Percentiles rank a stretch among this genome's conserved stretches.
These are phyloP conservation scores for Botrytis porri DNA, from an alignment of 2,329 filamentous ascomycete species.

Conservation along the genomic window DNA sequence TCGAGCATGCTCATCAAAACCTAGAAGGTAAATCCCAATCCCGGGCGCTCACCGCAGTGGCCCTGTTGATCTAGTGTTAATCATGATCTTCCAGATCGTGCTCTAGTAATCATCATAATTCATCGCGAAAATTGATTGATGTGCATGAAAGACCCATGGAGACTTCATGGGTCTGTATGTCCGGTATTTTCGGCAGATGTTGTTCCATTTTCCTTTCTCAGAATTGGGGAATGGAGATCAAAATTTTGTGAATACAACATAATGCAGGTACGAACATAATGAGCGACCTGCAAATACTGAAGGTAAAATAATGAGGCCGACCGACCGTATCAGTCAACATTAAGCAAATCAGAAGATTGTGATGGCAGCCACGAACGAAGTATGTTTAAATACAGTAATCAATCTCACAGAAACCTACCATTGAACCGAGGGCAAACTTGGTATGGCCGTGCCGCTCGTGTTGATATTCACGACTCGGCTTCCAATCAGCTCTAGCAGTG, in stretches of 20 bases:
- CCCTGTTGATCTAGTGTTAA: constrained; percentile 9
- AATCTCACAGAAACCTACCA: neutral
- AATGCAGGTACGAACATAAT: constrained; percentile 16
- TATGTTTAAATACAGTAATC: neutral
- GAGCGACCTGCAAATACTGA: constrained; percentile 8
- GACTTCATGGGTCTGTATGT: neutral
- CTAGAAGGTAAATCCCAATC: neutral
- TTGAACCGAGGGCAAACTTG: neutral
- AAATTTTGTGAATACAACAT: constrained; percentile 17
- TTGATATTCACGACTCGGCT: neutral
- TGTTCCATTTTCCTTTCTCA: constrained; percentile 10
- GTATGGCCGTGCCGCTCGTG: constrained; percentile 4
- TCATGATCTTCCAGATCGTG: constrained; percentile 8
- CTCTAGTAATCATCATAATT: neutral
- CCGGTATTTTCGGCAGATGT: constrained; percentile 2
- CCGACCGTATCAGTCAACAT: neutral
- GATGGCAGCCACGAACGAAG: neutral
- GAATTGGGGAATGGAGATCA: constrained; percentile 14
- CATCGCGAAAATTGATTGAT: constrained; percentile 6
- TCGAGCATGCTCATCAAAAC: neutral
- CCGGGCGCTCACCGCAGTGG: neutral
- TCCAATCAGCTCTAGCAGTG: neutral
- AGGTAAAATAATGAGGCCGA: neutral
- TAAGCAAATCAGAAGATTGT: constrained; percentile 11
- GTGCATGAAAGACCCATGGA: constrained; percentile 10